Evolutionary conservation across 2,329 filamentous ascomycete genomes (phyloP).

Genomic region (Aphanocladium album): DNA sequence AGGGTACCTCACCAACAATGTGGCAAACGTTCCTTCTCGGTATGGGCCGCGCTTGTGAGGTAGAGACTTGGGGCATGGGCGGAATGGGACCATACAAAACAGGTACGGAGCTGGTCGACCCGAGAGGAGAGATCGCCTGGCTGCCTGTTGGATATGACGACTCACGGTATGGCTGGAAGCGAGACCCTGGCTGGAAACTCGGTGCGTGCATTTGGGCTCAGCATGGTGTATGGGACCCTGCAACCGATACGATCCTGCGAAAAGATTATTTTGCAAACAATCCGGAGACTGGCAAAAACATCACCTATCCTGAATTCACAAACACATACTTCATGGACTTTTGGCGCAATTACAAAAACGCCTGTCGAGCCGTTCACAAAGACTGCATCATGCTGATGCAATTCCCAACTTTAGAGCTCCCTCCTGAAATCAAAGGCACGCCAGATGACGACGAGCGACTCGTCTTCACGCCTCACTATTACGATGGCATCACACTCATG

Average conservation of each 20-base stretch:
- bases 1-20: constrained; percentile 86
- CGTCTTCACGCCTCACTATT: constrained; percentile 92
- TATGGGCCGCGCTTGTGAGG: constrained; percentile 84
- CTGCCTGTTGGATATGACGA: constrained; percentile 79
- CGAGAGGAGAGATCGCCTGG: constrained; percentile 81
- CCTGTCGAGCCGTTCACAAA: constrained; percentile 70
- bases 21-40: constrained; percentile 92
- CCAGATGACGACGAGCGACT: constrained; percentile 83
- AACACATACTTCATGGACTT: constrained; percentile 88
- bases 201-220: constrained; percentile 97
- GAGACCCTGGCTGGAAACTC: constrained; percentile 82
- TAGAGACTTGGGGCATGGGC: constrained; percentile 91
- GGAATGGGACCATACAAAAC: constrained; percentile 88
- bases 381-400: constrained; percentile 86
- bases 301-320: constrained; percentile 82
- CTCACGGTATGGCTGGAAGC: constrained; percentile 80
- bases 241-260: constrained; percentile 67
- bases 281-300: constrained; percentile 64
- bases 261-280: constrained; percentile 86
- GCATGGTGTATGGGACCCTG: constrained; percentile 89
- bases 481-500: constrained; percentile 93
- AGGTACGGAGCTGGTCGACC: constrained; percentile 77
- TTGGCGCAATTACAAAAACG: constrained; percentile 70
- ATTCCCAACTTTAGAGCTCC: constrained; percentile 85
- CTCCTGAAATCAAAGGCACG: constrained; percentile 81